Evolutionary conservation across 2,329 filamentous ascomycete species (phyloP).

Genomic region (Penicillium vulpinum): DNA sequence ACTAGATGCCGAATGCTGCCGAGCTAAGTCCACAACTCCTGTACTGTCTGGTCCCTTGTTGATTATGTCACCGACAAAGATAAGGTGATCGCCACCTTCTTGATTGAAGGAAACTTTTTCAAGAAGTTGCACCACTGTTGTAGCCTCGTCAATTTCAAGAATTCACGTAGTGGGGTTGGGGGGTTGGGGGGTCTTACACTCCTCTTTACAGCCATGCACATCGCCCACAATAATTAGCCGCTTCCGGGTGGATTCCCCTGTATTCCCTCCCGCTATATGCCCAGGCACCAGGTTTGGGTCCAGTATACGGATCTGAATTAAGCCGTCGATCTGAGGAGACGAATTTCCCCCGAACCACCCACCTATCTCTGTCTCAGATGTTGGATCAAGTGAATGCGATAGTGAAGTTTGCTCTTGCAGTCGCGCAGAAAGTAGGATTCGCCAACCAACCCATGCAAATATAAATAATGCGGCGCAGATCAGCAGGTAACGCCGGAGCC

Average conservation of each 20-base stretch:
- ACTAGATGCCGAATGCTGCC: conserved; percentile 70
- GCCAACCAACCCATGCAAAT: conserved; percentile 37
- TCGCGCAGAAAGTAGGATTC: conserved; percentile 31
- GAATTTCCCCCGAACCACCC: conserved; percentile 51
- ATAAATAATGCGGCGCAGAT: conserved; percentile 37
- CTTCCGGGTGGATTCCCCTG: conserved; percentile 38
- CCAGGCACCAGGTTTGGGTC: conserved; percentile 50
- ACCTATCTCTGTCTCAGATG: conserved; percentile 26
- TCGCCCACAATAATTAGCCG: conserved; percentile 83
- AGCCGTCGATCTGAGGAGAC: conserved; percentile 49
- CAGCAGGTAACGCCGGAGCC: conserved; percentile 43
- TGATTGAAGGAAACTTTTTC: conserved; percentile 63
- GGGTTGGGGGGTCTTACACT: conserved; percentile 52
- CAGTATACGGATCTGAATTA: conserved; percentile 54
- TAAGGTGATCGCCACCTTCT: conserved; percentile 65
- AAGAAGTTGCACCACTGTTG: conserved; percentile 59
- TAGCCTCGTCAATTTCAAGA: conserved; percentile 1
- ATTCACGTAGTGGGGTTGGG: not conserved
- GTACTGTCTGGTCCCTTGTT: conserved; percentile 82
- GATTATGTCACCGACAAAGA: conserved; percentile 77
- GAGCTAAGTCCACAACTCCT: conserved; percentile 74
- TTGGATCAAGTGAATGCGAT: conserved; percentile 33
- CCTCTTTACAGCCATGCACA: conserved; percentile 80
- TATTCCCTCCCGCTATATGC: conserved; percentile 10
- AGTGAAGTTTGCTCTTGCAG: conserved; percentile 35